Evolutionary conservation across 176 grass and related monocot genomes (phyloP), one percentile per base, ranked within the genome.

Genomic region (Musa troglodytarum): DNA sequence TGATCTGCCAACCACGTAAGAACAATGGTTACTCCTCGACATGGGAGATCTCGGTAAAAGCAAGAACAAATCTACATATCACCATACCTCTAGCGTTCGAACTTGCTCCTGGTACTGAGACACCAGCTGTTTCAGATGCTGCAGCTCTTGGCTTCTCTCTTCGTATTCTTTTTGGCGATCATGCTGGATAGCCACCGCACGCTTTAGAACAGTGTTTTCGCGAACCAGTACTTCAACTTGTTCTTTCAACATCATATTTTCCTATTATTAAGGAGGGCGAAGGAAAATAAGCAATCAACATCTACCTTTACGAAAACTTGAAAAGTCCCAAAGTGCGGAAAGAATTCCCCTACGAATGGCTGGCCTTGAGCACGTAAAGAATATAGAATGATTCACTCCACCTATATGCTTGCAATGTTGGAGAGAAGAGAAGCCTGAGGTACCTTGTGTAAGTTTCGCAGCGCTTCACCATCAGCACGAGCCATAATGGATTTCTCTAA

Each of bases 121-220:
- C 26, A 86, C 84, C 43, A 92, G 15, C 67, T 92, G 89, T 65
- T 89, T 96, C 75, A 96, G 52, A 67, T 89, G 81, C 43, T 88
- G 76, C 75, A 88, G 52, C 69, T 96, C 89, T 74, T 86, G 79
- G 25, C 16, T 80, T 62, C 69, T 87, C 71, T 77, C 85, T 0
- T 88, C 87, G 3, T 88, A 74, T 69, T 92, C 89, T 58, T 89
- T 89, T 68, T 89, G 89, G 9, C 83, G 86, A 10, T 86, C 89
- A 76, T 92, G 73, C 71, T 92, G 89, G 57, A 96, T 92, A n/a
- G 87, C 57, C 58, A 92, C 80, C 6, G 87, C 92, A 79, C 78
- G 84, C 79, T 92, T 96, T n/a, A 96, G 82, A 77, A 92, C 84
- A 73, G 29, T 59, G 59, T 92, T 96, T 66, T 96, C 92, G 49